Conservation (phyloP, 1,139 yeast genomes). For the Saccharomycopsis hybrid region DNA sequence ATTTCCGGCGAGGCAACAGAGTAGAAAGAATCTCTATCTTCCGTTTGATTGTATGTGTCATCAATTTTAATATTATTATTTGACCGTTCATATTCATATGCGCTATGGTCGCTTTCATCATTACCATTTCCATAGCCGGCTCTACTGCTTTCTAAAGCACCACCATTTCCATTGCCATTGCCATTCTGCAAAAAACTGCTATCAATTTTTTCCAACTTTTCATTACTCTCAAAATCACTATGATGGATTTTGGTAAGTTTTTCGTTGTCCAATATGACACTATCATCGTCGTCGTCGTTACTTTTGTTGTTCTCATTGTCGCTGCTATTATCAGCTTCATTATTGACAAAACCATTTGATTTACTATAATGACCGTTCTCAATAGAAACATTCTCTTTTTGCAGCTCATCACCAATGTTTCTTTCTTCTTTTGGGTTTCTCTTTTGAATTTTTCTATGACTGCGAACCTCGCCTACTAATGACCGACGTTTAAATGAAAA, state of each 20-base stretch:
- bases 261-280: conserved; percentile 14
- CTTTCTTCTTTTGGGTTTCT: conserved; percentile 1
- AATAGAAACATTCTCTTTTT: not conserved
- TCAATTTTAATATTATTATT: not conserved
- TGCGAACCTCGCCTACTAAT: conserved; percentile 18
- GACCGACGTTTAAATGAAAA: conserved; percentile 21
- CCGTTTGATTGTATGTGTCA: not conserved
- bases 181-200: not conserved
- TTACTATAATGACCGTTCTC: too few species aligned
- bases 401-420: conserved; percentile 5
- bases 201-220: not conserved
- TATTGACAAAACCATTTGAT: too few species aligned
- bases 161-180: not conserved
- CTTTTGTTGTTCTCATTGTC: not conserved
- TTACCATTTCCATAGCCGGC: not conserved
- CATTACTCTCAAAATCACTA: not conserved
- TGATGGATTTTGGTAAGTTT: conserved; percentile 9
- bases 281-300: conserved; percentile 12
- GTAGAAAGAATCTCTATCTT: conserved; percentile 10
- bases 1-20: conserved; percentile 9
- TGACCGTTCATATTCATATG: not conserved
- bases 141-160: not conserved
- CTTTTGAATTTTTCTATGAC: conserved; percentile 9
- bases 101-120: not conserved
- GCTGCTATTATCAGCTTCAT: too few species aligned